Evolutionary conservation across 768 basidiomycete species (phyloP).

Genomic region (Amanita muscaria): DNA sequence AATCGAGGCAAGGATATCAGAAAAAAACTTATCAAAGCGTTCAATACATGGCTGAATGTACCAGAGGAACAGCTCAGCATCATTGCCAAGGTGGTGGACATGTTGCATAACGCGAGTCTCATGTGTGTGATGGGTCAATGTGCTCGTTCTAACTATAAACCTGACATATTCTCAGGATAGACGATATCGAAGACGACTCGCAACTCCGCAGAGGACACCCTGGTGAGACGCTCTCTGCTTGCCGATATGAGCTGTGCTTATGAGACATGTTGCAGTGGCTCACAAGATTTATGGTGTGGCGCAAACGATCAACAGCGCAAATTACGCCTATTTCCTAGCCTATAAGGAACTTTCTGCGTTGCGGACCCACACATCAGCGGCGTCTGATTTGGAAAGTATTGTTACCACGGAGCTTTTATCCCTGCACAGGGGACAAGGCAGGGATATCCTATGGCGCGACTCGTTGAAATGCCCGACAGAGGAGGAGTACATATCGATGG

Average conservation of each 20-base stretch:
- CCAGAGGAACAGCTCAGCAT: constrained; percentile 59
- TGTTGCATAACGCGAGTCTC: constrained; percentile 91
- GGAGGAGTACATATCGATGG: constrained; percentile 92
- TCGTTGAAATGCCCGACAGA: constrained; percentile 87
- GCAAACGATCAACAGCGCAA: constrained; percentile 95
- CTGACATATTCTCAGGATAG: constrained; percentile 46
- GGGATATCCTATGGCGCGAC: constrained; percentile 93
- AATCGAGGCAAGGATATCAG: constrained; percentile 93
- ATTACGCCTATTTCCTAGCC: constrained; percentile 94
- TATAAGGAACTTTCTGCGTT: constrained; percentile 75
- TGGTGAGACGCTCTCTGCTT: constrained; percentile 33
- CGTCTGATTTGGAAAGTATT: constrained; percentile 52
- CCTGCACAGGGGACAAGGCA: constrained; percentile 92
- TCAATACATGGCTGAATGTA: constrained; percentile 88
- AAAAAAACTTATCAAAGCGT: constrained; percentile 78
- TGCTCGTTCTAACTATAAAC: not conserved
- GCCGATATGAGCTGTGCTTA: not conserved
- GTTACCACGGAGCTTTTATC: constrained; percentile 75
- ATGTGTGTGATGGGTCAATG: constrained; percentile 46
- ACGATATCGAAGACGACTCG: constrained; percentile 91
- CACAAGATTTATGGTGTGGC: constrained; percentile 96
- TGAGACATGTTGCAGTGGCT: constrained; percentile 42
- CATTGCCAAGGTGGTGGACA: constrained; percentile 78
- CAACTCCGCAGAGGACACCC: constrained; percentile 82
- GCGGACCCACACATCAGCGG: constrained; percentile 21